Evolutionary conservation across 2,329 filamentous ascomycete species (phyloP).

Genomic region (Aschersonia sp.): DNA sequence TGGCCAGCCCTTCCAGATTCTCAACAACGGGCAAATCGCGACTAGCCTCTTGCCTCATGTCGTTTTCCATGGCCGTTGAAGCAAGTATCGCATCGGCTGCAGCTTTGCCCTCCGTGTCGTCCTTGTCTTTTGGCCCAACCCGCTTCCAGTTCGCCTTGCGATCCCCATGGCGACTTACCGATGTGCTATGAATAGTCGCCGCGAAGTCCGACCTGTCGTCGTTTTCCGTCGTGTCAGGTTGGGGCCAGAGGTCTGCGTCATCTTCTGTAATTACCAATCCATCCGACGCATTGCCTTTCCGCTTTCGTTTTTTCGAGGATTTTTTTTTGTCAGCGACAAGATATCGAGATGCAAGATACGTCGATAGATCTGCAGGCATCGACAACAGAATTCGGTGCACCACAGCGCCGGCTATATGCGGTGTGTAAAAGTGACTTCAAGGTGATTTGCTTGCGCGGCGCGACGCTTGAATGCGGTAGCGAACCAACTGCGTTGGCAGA

Average conservation of each 20-base stretch:
- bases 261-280: conserved; percentile 54
- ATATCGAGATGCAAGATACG: conserved; percentile 86
- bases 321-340: conserved; percentile 47
- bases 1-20: conserved; percentile 31
- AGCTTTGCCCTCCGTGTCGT: conserved; percentile 21
- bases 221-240: conserved; percentile 14
- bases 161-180: conserved; percentile 53
- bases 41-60: conserved; percentile 30
- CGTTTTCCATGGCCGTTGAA: conserved; percentile 53
- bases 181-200: conserved; percentile 33
- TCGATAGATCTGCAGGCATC: conserved; percentile 54
- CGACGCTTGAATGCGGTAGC: no score
- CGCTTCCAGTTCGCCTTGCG: conserved; percentile 76
- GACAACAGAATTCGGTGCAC: background rate
- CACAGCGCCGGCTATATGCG: background rate
- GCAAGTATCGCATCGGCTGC: conserved; percentile 66
- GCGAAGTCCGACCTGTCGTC: conserved; percentile 31
- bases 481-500: no score
- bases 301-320: conserved; percentile 45
- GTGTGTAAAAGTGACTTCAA: background rate
- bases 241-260: conserved; percentile 37
- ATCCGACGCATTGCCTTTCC: conserved; percentile 30
- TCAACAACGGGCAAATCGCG: conserved; percentile 35
- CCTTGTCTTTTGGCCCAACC: conserved; percentile 31
- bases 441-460: background rate